Conservation (phyloP, 768 basidiomycete genomes). For the Sarcomyxa edulis region DNA sequence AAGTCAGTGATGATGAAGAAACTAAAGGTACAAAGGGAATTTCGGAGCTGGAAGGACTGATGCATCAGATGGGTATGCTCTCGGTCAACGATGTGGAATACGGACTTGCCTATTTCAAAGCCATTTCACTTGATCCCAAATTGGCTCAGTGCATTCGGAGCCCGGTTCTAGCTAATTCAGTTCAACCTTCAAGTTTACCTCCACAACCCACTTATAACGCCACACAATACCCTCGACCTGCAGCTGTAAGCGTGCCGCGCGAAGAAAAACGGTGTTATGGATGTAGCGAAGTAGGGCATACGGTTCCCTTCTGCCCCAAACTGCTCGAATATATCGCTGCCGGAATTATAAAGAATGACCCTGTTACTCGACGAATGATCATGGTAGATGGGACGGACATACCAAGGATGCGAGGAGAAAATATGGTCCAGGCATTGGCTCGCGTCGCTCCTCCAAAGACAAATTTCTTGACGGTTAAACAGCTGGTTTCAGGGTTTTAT, state of each 20-base stretch:
- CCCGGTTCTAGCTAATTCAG: neutral
- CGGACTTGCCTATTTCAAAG: constrained; percentile 2
- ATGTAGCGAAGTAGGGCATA: neutral
- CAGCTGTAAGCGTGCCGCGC: neutral
- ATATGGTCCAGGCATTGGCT: too few species aligned
- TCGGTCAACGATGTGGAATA: constrained; percentile 4
- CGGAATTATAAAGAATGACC: too few species aligned
- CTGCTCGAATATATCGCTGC: too few species aligned
- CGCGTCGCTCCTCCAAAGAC: too few species aligned
- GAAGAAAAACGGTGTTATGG: neutral
- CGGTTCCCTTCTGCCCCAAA: too few species aligned
- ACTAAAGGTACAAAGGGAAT: constrained; percentile 2
- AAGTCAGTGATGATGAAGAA: neutral
- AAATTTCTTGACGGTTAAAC: too few species aligned
- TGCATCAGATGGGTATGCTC: constrained; percentile 2
- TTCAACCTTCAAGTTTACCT: neutral
- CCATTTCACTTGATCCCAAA: constrained; percentile 3
- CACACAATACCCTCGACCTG: neutral
- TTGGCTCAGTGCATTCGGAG: neutral
- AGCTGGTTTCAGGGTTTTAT: too few species aligned
- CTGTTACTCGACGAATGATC: too few species aligned
- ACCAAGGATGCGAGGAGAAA: too few species aligned
- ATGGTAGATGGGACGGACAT: too few species aligned
- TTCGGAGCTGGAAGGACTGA: constrained; percentile 3
- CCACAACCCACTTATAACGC: too few species aligned